Percentiles rank a stretch among this genome's conserved stretches.
These are phyloP conservation scores for Eruca vesicaria DNA, from an alignment of 441 rosid species.

Conservation along the genomic window DNA sequence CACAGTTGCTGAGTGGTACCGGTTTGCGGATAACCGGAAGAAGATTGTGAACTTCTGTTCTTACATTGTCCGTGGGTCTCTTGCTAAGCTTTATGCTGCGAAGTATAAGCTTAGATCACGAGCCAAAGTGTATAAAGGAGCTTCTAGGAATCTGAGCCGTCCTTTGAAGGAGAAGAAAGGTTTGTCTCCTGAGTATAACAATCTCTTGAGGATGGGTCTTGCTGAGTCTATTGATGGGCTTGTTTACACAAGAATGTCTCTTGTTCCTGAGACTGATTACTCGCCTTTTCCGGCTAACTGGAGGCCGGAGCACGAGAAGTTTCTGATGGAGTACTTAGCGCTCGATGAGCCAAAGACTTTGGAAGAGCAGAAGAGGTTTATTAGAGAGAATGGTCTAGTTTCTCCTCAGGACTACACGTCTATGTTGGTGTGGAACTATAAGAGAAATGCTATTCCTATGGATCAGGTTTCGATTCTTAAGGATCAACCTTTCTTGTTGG, in stretches of 20 bases:
- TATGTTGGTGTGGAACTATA: constrained; percentile 98
- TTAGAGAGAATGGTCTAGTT: constrained; percentile 77
- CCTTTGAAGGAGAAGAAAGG: constrained; percentile 96
- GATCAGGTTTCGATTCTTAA: constrained; percentile 63
- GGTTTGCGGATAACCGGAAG: constrained; percentile 90
- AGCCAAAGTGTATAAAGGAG: constrained; percentile 87
- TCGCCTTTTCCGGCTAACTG: constrained; percentile 84
- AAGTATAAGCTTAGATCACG: constrained; percentile 89
- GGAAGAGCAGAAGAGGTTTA: constrained; percentile 67
- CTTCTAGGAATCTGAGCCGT: constrained; percentile 67
- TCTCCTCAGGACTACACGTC: constrained; percentile 88
- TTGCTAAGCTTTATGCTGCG: constrained; percentile 96
- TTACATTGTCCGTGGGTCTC: constrained; percentile 74
- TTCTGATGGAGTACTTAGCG: constrained; percentile 66
- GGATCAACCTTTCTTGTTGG: constrained; percentile 44
- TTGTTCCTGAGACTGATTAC: constrained; percentile 90
- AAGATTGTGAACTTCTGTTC: constrained; percentile 88
- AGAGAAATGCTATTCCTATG: constrained; percentile 70
- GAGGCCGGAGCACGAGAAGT: constrained; percentile 90
- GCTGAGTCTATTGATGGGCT: constrained; percentile 92
- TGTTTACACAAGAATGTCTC: constrained; percentile 90
- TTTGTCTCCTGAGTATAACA: constrained; percentile 78
- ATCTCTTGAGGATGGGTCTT: constrained; percentile 90
- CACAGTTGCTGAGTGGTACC: constrained; percentile 90
- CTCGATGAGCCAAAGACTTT: constrained; percentile 76